Base-by-base conservation (phyloP, 2,329 filamentous ascomycete species). In the Botrytis squamosa region DNA sequence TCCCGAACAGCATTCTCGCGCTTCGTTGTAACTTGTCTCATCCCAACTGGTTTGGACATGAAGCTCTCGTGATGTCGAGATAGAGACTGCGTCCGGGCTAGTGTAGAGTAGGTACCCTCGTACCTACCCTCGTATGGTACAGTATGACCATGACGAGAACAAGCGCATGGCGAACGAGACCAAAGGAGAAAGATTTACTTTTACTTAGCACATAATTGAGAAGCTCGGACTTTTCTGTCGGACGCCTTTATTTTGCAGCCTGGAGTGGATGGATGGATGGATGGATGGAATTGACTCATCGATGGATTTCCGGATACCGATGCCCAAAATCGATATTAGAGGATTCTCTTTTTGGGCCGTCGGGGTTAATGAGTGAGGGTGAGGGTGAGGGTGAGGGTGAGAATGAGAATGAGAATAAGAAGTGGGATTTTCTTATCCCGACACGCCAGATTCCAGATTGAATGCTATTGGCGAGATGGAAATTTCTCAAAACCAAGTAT, bases 241-340 rank as follows among this genome's bases (percentile, higher is more conserved):
- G 40, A 46, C 38, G 62, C 62, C 42, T 65, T 42, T 29, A n/a
- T 46, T 65, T 65, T 46, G 63, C 46, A 68, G 66, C 66, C 66
- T 49, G 33, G 65, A 40, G 46, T 68, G 66, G 46, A 68, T 52
- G 44, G 40, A 25, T 55, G 36, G 36, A 38, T 38, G 36, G 36
- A 38, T 68, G 66, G 46, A 68, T 55, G 46, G 46, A 68, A 40
- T 68, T 68, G 66, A 68, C 44, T 68, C 66, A 68, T 68, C 38
- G 44, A n/a, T 38, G 44, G 44, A 65, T 64, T 64, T 64, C 42
- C 40, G 62, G n/a, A 64, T 33, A 22, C 38, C 25, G n/a, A 33
- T 33, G 12, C 40, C n/a, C 40, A 64, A 64, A 44, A 29, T 33
- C 62, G 29, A 63, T 25, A 29, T 29, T 29, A 18, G 18, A 65